A percentile compares a stretch with the other conserved stretches of the same genome.
Conservation (phyloP, 1,139 yeast species). For the Ogataea hybrid region DNA sequence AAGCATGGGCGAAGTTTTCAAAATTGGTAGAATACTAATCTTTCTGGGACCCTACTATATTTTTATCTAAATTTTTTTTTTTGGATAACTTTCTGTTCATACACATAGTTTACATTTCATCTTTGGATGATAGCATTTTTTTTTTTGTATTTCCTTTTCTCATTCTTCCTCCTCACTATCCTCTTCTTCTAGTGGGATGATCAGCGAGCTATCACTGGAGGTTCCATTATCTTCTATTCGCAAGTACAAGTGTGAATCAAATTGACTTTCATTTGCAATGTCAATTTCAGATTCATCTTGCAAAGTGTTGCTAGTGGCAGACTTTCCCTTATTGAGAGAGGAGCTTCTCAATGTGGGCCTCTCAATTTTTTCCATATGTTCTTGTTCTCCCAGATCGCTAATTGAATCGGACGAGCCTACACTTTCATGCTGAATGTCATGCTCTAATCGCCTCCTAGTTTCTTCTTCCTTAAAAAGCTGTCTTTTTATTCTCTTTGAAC, state of each 20-base stretch:
- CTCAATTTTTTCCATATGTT: constrained; percentile 6
- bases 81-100: too few species aligned
- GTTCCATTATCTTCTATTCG: constrained; percentile 11
- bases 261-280: constrained; percentile 15
- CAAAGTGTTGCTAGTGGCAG: not conserved
- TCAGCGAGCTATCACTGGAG: constrained; percentile 13
- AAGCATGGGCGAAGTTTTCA: too few species aligned
- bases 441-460: too few species aligned
- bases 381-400: constrained; percentile 9
- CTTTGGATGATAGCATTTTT: too few species aligned
- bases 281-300: constrained; percentile 10
- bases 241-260: constrained; percentile 21
- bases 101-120: too few species aligned
- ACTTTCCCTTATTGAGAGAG: too few species aligned
- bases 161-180: not conserved
- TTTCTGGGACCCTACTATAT: too few species aligned
- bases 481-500: constrained; percentile 11
- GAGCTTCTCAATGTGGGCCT: not conserved
- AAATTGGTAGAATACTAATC: too few species aligned
- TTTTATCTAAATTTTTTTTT: too few species aligned
- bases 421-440: not conserved
- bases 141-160: too few species aligned
- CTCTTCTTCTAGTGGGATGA: constrained; percentile 25
- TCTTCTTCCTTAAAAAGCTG: not conserved
- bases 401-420: constrained; percentile 1